Base-by-base conservation (phyloP, 2,329 filamentous ascomycete genomes). In the Pseudonectria buxi region DNA sequence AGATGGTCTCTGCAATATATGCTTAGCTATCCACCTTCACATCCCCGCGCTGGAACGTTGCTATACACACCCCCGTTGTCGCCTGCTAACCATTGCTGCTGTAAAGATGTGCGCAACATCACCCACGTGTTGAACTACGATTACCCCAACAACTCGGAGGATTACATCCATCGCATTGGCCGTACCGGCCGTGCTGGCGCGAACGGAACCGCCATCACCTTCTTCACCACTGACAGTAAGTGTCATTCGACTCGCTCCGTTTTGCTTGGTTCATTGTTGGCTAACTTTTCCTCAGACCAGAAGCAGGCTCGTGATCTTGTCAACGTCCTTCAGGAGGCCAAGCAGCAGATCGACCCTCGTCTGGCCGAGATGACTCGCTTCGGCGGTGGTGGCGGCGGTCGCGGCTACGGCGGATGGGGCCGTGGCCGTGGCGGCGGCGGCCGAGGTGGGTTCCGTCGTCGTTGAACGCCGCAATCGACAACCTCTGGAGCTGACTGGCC, bases 121-220 rank as follows among this genome's bases (percentile, higher is more conserved):
- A 96, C 92, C 70, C 92, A 98, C 73, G 92, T 98, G 70, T 78
- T 98, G 72, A 96, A 96, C 81, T 95, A 96, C 86, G 92, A 96
- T 67, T 96, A 96, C 69, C 90, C 90, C 65, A 96, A 96, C 75
- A 96, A 96, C 69, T 80, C 92, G 57, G 92, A 98, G 72, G 90
- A 96, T 61, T 96, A 96, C 59, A 94, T 96, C 53, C 92, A 95
- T 63, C 85, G 92, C 64, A 92, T 90, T 65, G 92, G 92, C 57
- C 85, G 92, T 70, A 96, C 92, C 55, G 90, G 92, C 56, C 86
- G 90, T 74, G 90, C 92, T 61, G 92, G 92, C 70, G 83, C 83
- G 57, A 86, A 83, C 49, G 92, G 92, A 70, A 96, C 89, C 56
- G 92, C 92, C 63, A 96, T 96, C 61, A 96, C 92, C 49, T 79